phyloP scores from a whole-genome alignment of 345 rosid species.

The Acer negundo region DNA sequence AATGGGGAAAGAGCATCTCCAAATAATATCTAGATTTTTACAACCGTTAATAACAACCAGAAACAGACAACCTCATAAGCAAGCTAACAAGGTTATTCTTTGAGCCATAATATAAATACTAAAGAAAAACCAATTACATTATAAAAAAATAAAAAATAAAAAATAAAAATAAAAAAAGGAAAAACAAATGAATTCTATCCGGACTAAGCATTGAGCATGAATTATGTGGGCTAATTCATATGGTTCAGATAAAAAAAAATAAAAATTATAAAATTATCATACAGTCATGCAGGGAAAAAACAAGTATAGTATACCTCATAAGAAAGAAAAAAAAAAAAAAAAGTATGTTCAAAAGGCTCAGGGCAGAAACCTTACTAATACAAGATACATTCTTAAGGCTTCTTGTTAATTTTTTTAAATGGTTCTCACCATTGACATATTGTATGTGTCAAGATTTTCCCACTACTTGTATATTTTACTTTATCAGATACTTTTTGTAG shows the following conservation, averaged over 20 bases:
- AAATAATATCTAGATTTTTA: not conserved
- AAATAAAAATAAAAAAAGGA: not conserved
- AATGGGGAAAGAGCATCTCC: constrained; percentile 12
- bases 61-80: constrained; percentile 7
- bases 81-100: constrained; percentile 11
- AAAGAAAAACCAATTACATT: not conserved
- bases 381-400: not conserved
- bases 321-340: not conserved
- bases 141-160: not conserved
- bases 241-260: too few relatives aligned
- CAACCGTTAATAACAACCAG: constrained; percentile 9
- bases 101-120: not conserved
- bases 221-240: not conserved
- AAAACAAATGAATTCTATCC: not conserved
- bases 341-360: not conserved
- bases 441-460: not conserved
- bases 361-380: not conserved
- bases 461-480: too few relatives aligned
- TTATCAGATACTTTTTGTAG: not conserved
- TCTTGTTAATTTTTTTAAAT: not conserved
- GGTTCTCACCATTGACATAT: not conserved
- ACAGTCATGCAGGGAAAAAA: not conserved
- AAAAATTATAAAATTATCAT: too few relatives aligned
- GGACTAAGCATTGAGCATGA: not conserved
- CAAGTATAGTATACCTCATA: not conserved